phyloP scores from a whole-genome alignment of 1,284 basidiomycete species.

The Trametes hirsuta region DNA sequence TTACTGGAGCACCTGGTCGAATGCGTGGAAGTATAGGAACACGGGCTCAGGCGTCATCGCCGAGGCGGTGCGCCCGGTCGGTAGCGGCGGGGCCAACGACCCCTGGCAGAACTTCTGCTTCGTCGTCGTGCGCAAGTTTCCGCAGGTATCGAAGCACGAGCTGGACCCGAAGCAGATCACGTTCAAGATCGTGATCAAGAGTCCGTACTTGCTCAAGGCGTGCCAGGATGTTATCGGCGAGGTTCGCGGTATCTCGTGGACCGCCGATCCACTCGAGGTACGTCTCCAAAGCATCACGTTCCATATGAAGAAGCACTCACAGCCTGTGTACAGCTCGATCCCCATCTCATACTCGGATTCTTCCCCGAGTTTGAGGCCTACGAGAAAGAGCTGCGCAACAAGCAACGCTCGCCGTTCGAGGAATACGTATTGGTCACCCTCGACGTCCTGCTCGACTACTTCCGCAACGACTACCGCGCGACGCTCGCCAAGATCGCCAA shows the following conservation, averaged over 20 bases:
- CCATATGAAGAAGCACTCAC: not conserved
- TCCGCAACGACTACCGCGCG: slow-evolving; percentile 51
- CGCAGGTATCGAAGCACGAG: slow-evolving; percentile 30
- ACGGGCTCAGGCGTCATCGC: slow-evolving; percentile 52
- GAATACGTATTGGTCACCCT: slow-evolving; percentile 45
- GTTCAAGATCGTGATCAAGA: slow-evolving; percentile 58
- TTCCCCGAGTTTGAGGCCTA: slow-evolving; percentile 50
- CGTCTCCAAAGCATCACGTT: not conserved
- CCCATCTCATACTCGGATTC: slow-evolving; percentile 55
- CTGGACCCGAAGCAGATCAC: slow-evolving; percentile 37
- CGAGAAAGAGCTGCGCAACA: slow-evolving; percentile 41
- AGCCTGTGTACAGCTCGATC: slow-evolving; percentile 44
- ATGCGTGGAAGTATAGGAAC: slow-evolving; percentile 59
- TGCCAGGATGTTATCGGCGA: slow-evolving; percentile 56
- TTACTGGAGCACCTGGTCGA: slow-evolving; percentile 58
- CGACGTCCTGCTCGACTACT: slow-evolving; percentile 38
- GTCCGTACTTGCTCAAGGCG: slow-evolving; percentile 54
- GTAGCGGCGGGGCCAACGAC: slow-evolving; percentile 37
- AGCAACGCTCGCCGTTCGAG: slow-evolving; percentile 43
- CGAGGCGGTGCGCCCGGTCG: slow-evolving; percentile 41
- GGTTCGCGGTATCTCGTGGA: slow-evolving; percentile 61
- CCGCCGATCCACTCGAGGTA: slow-evolving; percentile 54
- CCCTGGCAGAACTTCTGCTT: slow-evolving; percentile 59
- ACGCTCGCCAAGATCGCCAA: slow-evolving; percentile 49
- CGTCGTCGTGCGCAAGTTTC: slow-evolving; percentile 54